Base-by-base conservation (phyloP, 768 basidiomycete species). In the Tylopilus sp. region DNA sequence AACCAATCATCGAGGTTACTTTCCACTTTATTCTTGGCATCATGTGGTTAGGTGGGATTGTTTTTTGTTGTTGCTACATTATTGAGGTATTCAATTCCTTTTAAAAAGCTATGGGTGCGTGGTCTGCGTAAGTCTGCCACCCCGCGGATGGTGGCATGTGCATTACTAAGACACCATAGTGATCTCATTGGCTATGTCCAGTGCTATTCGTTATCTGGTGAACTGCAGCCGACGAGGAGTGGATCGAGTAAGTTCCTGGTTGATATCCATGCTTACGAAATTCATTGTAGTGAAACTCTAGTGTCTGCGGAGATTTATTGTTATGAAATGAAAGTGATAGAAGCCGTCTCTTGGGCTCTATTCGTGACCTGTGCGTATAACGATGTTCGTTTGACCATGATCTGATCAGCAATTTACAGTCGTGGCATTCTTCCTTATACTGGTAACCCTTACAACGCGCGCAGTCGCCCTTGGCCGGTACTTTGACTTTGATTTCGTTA, bases 311-410 rank as follows among this genome's bases (percentile, higher is more conserved):
- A 73, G 57, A 65, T 71, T 23, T 90, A 77, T 57, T 91, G 89
- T 65, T 85, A 87, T 65, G 80, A 88, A 62, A 86, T 90, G 84
- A 88, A 86, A 67, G 82, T 83, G 41, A 75, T 88, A 30, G 79
- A 89, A 57, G 87, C 85, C 2, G 80, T 91, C 64, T 89, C 88
- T 0, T 91, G 89, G 89, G 74, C 79, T 62, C 69, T 80, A 46
- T 91, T 90, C 61, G 73, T 74, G 51, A 58, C 77, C 42, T 74
- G 79, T 79, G 38, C 28, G 77, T 65, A 39, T 47, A 15, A 41
- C 35, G 22, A 52, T 48, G 38, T 45, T 23, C 17, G 20, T 52
- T 56, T 21, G 21, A 42, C n/a, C 42, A 31, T 36, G 1, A 15
- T 41, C 45, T 57, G 41, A 40, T 21, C 9, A 23, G 12, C 15